phyloP scores from a whole-genome alignment of 371 early-diverging fungal genomes.

The Syncephalastrum contaminatum region DNA sequence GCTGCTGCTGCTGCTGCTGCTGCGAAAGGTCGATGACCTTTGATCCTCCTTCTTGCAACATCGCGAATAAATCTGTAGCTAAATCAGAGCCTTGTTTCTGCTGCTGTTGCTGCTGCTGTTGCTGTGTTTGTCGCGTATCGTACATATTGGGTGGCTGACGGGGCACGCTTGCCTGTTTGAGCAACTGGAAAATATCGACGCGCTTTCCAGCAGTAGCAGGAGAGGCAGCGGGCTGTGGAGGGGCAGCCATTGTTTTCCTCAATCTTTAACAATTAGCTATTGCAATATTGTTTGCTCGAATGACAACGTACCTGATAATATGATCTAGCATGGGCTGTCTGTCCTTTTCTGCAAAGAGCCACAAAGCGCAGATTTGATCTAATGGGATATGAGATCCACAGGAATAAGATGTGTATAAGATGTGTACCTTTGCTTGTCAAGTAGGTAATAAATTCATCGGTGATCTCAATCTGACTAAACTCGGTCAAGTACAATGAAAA shows the following conservation, averaged over 20 bases:
- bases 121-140: slow-evolving; percentile 17
- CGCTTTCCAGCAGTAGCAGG: slow-evolving; percentile 6
- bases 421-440: slow-evolving; percentile 57
- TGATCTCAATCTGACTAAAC: slow-evolving; percentile 61
- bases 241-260: slow-evolving; percentile 1
- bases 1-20: slow-evolving; percentile 14
- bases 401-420: neutral
- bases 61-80: too few relatives aligned
- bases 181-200: slow-evolving; percentile 34
- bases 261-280: neutral
- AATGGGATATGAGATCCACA: neutral
- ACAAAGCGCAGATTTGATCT: slow-evolving; percentile 65
- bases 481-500: slow-evolving; percentile 53
- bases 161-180: slow-evolving; percentile 21
- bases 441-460: slow-evolving; percentile 72
- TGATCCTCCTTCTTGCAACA: too few relatives aligned
- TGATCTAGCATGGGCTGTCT: slow-evolving; percentile 59
- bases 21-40: neutral
- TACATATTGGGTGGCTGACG: slow-evolving; percentile 9
- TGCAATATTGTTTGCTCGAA: neutral
- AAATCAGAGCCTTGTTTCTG: slow-evolving; percentile 10
- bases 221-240: slow-evolving; percentile 2
- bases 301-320: slow-evolving; percentile 49
- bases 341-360: slow-evolving; percentile 73
- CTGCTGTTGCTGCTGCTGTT: slow-evolving; percentile 25